Evolutionary conservation across 1,284 basidiomycete species (phyloP).

Genomic region (Porogramme epimiltina): DNA sequence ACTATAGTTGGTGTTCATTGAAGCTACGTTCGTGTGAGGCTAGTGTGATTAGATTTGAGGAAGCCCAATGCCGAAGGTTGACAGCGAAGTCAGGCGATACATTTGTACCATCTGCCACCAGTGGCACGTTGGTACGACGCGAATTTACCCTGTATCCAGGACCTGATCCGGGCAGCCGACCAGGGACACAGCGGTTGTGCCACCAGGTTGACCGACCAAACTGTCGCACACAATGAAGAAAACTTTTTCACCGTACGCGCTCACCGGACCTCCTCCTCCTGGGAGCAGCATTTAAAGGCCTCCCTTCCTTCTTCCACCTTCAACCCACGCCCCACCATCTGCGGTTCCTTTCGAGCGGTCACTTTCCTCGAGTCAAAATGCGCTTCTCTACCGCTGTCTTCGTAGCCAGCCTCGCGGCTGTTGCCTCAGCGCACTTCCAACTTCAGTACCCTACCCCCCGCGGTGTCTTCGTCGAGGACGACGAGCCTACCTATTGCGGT

Average conservation of each 20-base stretch:
- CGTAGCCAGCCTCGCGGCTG: constrained; percentile 26
- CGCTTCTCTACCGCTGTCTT: constrained; percentile 35
- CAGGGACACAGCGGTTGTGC: too few relatives aligned
- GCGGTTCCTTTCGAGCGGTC: neutral
- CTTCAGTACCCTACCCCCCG: constrained; percentile 66
- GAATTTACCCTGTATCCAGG: too few relatives aligned
- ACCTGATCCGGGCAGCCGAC: too few relatives aligned
- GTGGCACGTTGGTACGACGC: too few relatives aligned
- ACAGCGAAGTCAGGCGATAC: too few relatives aligned
- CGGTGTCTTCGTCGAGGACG: constrained; percentile 56
- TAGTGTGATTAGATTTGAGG: too few relatives aligned
- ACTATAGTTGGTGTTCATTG: too few relatives aligned
- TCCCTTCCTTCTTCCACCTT: constrained; percentile 3
- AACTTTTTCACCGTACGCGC: constrained; percentile 10
- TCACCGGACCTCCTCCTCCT: neutral
- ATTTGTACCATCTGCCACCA: too few relatives aligned
- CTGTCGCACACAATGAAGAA: neutral
- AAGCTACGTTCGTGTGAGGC: too few relatives aligned
- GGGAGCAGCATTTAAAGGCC: constrained; percentile 14
- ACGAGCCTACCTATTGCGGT: constrained; percentile 64
- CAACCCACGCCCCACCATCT: constrained; percentile 3
- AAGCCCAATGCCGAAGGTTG: too few relatives aligned
- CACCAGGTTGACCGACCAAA: neutral
- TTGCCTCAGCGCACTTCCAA: constrained; percentile 68
- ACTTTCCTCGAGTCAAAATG: constrained; percentile 27